Conservation (phyloP, 2,329 filamentous ascomycete genomes). For the Fusarium foetens region DNA sequence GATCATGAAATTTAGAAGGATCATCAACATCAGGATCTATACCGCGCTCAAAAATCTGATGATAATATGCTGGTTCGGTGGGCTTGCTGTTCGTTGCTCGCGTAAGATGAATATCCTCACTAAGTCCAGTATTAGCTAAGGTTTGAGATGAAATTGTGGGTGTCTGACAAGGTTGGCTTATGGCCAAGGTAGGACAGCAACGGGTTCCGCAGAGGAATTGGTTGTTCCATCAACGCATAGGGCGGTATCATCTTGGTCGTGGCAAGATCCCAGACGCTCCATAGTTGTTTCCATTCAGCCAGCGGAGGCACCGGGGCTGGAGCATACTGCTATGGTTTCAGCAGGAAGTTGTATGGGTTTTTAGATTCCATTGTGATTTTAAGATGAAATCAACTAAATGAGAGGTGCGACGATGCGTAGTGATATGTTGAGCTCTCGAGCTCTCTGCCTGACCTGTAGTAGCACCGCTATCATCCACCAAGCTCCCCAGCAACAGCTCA, state of each 20-base stretch:
- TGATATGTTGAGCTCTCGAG: background rate
- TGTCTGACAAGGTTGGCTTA: slow-evolving; percentile 28
- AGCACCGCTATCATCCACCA: background rate
- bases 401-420: too few relatives aligned
- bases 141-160: rapidly evolving
- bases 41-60: slow-evolving; percentile 15
- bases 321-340: slow-evolving; percentile 16
- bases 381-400: rapidly evolving
- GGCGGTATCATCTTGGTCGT: slow-evolving; percentile 18
- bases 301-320: slow-evolving; percentile 19
- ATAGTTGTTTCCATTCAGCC: slow-evolving; percentile 29
- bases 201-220: slow-evolving; percentile 28
- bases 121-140: background rate
- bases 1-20: slow-evolving; percentile 24
- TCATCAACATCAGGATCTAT: slow-evolving; percentile 24
- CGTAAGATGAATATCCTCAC: slow-evolving; percentile 23
- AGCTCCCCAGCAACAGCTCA: background rate
- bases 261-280: slow-evolving; percentile 30
- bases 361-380: background rate
- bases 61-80: slow-evolving; percentile 10
- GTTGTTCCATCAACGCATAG: slow-evolving; percentile 23
- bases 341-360: slow-evolving; percentile 16
- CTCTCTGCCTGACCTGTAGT: background rate
- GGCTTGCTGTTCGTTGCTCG: slow-evolving; percentile 2
- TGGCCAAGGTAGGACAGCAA: slow-evolving; percentile 27